Conservation (phyloP, 306 rosid species). For the Cucumis cinereus region DNA sequence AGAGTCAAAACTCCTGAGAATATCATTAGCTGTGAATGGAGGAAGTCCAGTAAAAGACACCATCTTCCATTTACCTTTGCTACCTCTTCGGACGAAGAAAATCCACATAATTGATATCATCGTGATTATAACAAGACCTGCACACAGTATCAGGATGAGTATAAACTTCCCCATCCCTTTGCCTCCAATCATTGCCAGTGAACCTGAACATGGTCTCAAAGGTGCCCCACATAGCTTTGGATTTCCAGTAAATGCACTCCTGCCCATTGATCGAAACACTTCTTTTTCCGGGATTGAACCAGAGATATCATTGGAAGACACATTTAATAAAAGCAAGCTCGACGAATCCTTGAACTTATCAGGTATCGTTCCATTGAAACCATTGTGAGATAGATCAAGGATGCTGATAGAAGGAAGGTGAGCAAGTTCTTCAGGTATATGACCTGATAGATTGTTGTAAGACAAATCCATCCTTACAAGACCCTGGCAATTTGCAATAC, state of each 20-base stretch:
- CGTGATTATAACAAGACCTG: conserved; percentile 35
- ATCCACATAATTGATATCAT: conserved; percentile 33
- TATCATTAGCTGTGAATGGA: conserved; percentile 70
- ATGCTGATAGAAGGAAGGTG: conserved; percentile 40
- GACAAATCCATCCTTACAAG: conserved; percentile 43
- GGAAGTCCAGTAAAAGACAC: conserved; percentile 70
- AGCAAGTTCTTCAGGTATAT: conserved; percentile 63
- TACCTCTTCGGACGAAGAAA: conserved; percentile 29
- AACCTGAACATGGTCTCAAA: conserved; percentile 44
- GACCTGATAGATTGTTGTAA: conserved; percentile 57
- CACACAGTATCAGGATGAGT: conserved; percentile 38
- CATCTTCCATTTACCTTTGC: conserved; percentile 70
- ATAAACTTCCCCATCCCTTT: conserved; percentile 39
- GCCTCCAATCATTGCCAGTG: conserved; percentile 40
- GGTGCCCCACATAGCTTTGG: conserved; percentile 84
- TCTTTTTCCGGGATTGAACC: conserved; percentile 67
- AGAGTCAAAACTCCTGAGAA: conserved; percentile 51
- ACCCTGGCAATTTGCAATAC: conserved; percentile 48
- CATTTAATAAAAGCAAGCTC: conserved; percentile 60
- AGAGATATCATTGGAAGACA: conserved; percentile 73
- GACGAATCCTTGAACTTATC: conserved; percentile 44
- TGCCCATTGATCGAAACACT: conserved; percentile 36
- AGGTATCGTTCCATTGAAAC: conserved; percentile 62
- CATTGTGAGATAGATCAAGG: conserved; percentile 60
- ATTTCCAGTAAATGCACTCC: conserved; percentile 66